These are phyloP conservation scores for Geotrichum phurueaensis DNA, from an alignment of 1,139 yeast genomes.

Conservation along the genomic window DNA sequence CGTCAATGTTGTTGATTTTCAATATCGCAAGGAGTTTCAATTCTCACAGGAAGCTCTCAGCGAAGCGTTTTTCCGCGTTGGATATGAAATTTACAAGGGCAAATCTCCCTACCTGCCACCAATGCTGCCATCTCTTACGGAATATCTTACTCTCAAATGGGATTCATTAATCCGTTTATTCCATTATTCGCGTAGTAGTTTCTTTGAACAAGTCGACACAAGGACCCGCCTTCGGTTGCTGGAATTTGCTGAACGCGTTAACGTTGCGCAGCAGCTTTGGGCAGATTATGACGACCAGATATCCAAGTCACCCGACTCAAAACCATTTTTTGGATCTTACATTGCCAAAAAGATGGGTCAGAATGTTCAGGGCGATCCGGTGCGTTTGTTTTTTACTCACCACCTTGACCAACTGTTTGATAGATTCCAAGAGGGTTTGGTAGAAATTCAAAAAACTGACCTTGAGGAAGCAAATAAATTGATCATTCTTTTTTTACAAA, in stretches of 20 bases:
- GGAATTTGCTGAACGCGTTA: constrained; percentile 51
- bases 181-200: constrained; percentile 45
- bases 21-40: constrained; percentile 37
- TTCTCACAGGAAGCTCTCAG: constrained; percentile 40
- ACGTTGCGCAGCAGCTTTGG: constrained; percentile 52
- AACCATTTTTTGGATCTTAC: constrained; percentile 19
- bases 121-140: constrained; percentile 39
- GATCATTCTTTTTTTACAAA: constrained; percentile 27
- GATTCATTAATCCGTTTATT: constrained; percentile 42
- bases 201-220: constrained; percentile 37
- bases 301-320: constrained; percentile 1
- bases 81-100: constrained; percentile 52
- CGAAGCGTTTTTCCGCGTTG: constrained; percentile 46
- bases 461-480: constrained; percentile 24
- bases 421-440: constrained; percentile 14
- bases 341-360: constrained; percentile 14
- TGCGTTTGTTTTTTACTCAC: constrained; percentile 28
- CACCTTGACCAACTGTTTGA: constrained; percentile 21
- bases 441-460: constrained; percentile 17
- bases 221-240: constrained; percentile 39
- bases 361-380: constrained; percentile 19
- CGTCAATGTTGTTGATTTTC: constrained; percentile 53
- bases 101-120: constrained; percentile 44
- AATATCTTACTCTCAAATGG: constrained; percentile 43
- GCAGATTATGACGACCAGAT: constrained; percentile 19